These are phyloP conservation scores for Boletus sensibilis DNA, from an alignment of 768 basidiomycete species.

Conservation along the genomic window DNA sequence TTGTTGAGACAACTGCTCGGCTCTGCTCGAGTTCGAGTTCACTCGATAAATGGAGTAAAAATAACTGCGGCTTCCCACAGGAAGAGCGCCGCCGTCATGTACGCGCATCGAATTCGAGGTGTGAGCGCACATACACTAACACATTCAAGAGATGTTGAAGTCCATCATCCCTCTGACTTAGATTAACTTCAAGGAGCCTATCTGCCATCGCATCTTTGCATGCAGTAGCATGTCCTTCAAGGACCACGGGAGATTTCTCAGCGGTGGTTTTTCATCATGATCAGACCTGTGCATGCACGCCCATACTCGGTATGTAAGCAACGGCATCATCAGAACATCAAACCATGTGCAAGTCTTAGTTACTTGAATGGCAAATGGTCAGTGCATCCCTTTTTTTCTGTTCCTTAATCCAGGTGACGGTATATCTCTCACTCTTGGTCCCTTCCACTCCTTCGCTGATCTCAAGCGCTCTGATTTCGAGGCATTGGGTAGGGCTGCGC, in stretches of 20 bases:
- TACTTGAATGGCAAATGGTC: neutral
- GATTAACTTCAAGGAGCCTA: neutral
- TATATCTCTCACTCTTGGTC: neutral
- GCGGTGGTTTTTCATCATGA: neutral
- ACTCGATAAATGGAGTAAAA: neutral
- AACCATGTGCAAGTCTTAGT: neutral
- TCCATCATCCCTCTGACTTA: neutral
- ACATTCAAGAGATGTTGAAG: neutral
- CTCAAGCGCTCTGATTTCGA: neutral
- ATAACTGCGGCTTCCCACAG: neutral
- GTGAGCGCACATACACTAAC: neutral
- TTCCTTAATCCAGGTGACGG: neutral
- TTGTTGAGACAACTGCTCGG: neutral
- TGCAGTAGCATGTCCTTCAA: neutral
- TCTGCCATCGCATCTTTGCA: neutral
- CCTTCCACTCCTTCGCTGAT: constrained; percentile 9
- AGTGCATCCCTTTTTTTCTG: neutral
- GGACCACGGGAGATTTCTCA: neutral
- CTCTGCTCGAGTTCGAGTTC: neutral
- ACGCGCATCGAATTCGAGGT: neutral
- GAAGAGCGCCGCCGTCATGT: too few relatives aligned
- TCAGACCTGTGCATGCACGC: constrained; percentile 4
- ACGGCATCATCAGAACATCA: constrained; percentile 6
- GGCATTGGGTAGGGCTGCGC: neutral
- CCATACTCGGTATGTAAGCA: neutral